Evolutionary conservation across 148 eudicot genomes (phyloP).

Genomic region (Euryodendron excelsum): DNA sequence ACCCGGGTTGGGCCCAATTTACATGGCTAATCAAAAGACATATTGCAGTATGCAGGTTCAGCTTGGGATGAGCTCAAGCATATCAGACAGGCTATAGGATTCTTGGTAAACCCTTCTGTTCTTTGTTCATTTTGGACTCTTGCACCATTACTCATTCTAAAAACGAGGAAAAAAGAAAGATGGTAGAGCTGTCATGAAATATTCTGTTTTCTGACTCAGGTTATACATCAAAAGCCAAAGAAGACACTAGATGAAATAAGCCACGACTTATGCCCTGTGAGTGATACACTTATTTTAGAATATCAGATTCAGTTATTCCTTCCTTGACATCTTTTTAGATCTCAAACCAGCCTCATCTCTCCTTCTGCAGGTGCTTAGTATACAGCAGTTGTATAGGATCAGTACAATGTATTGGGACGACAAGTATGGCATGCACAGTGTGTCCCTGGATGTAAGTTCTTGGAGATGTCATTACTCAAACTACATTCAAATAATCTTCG

Average conservation of each 20-base stretch:
- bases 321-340: conserved; percentile 5
- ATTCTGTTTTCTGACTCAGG: conserved; percentile 41
- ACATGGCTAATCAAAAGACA: too few species aligned
- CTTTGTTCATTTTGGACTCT: not conserved
- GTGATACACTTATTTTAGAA: conserved; percentile 22
- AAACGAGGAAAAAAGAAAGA: not conserved
- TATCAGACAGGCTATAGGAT: conserved; percentile 95
- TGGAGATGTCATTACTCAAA: conserved; percentile 19
- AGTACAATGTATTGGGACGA: conserved; percentile 99
- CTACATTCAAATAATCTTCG: conserved; percentile 10
- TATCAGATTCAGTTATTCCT: not conserved
- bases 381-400: conserved; percentile 89
- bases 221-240: conserved; percentile 92
- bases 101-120: conserved; percentile 52
- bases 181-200: not conserved
- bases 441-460: conserved; percentile 79
- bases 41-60: conserved; percentile 84
- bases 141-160: not conserved
- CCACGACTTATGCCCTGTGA: conserved; percentile 80
- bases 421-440: conserved; percentile 94
- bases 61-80: conserved; percentile 98
- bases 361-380: conserved; percentile 71
- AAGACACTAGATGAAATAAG: conserved; percentile 82
- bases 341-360: conserved; percentile 21
- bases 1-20: too few species aligned